A percentile compares a stretch with the other conserved stretches of the same genome.
These are phyloP conservation scores for Candida nanaspora DNA, from an alignment of 805 yeast genomes.

Conservation along the genomic window DNA sequence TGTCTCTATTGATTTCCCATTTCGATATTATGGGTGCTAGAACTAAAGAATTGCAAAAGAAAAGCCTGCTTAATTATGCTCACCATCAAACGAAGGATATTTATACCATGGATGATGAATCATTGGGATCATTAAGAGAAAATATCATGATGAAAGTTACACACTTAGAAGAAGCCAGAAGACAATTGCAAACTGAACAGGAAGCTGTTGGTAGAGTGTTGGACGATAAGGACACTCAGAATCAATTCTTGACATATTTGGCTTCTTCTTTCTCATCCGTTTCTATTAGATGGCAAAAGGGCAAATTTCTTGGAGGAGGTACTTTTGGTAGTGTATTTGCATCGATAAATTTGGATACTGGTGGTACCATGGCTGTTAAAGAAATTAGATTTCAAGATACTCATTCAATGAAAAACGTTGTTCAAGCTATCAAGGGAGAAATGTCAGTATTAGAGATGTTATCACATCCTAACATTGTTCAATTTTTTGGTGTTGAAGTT, in stretches of 20 bases:
- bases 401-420: constrained; percentile 74
- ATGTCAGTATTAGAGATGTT: constrained; percentile 94
- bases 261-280: constrained; percentile 87
- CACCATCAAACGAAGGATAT: constrained; percentile 33
- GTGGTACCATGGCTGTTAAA: constrained; percentile 95
- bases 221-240: constrained; percentile 81
- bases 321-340: constrained; percentile 92
- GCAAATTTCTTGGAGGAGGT: constrained; percentile 89
- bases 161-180: constrained; percentile 53
- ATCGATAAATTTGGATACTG: constrained; percentile 88
- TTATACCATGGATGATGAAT: constrained; percentile 45
- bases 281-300: constrained; percentile 96
- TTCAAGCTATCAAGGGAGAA: constrained; percentile 88
- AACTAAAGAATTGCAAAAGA: constrained; percentile 61
- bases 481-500: constrained; percentile 94
- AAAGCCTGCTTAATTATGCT: constrained; percentile 47
- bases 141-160: constrained; percentile 61
- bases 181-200: constrained; percentile 33
- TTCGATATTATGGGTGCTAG: constrained; percentile 98
- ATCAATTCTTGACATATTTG: constrained; percentile 75
- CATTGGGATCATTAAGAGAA: constrained; percentile 52
- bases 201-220: constrained; percentile 77
- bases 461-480: constrained; percentile 94
- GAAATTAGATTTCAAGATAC: constrained; percentile 88
- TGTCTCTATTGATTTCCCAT: constrained; percentile 88